These are phyloP conservation scores for Tilletia horrida DNA, from an alignment of 1,284 basidiomycete genomes.

Conservation along the genomic window DNA sequence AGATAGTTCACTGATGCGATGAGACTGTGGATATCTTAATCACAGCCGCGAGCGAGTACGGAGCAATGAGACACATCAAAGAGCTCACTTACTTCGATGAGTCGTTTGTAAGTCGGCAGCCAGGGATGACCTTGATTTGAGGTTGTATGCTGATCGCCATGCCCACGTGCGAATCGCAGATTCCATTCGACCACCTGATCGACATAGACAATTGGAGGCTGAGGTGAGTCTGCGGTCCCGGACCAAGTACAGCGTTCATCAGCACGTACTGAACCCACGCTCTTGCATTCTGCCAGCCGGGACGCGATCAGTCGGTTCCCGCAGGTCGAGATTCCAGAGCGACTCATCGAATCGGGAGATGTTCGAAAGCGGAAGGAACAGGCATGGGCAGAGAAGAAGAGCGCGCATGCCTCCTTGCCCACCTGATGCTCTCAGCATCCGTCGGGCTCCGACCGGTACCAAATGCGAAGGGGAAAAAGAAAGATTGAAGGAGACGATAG, in stretches of 20 bases:
- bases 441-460: too few species aligned
- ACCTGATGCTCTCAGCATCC: too few species aligned
- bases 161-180: not conserved
- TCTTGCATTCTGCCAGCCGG: not conserved
- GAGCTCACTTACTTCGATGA: slow-evolving; percentile 17
- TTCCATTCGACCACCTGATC: slow-evolving; percentile 15
- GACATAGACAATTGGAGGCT: slow-evolving; percentile 14
- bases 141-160: not conserved
- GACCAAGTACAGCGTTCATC: not conserved
- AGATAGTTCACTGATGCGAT: not conserved
- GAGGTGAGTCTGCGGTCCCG: slow-evolving; percentile 1
- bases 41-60: slow-evolving; percentile 10
- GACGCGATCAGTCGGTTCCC: slow-evolving; percentile 16
- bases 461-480: too few species aligned
- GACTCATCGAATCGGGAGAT: slow-evolving; percentile 12
- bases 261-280: not conserved
- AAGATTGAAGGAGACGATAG: too few species aligned
- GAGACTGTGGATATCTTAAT: not conserved
- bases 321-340: slow-evolving; percentile 9
- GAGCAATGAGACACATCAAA: slow-evolving; percentile 11
- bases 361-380: slow-evolving; percentile 12
- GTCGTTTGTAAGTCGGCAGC: not conserved
- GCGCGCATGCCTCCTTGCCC: not conserved
- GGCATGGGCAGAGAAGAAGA: slow-evolving; percentile 8
- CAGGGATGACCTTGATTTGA: too few species aligned